Evolutionary conservation across 352 stramenopile genomes (phyloP).

Genomic region (Phytophthora palmivora): DNA sequence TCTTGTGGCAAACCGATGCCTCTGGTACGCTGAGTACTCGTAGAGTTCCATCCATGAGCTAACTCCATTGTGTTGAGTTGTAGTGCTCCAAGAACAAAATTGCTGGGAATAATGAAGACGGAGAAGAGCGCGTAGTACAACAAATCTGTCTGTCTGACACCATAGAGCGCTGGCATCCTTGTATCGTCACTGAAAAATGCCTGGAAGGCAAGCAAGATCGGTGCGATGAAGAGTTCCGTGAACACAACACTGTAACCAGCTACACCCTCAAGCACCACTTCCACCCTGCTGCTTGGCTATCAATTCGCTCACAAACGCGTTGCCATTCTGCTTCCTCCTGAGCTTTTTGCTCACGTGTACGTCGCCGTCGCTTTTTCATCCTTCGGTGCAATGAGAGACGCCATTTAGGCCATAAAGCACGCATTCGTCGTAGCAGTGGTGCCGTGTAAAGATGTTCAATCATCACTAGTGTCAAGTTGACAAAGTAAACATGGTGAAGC

Average conservation of each 20-base stretch:
- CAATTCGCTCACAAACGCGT: slow-evolving; percentile 95
- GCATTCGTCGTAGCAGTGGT: slow-evolving; percentile 82
- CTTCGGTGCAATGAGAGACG: slow-evolving; percentile 85
- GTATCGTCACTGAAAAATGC: slow-evolving; percentile 91
- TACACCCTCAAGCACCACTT: slow-evolving; percentile 93
- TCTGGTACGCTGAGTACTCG: slow-evolving; percentile 97
- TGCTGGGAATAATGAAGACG: slow-evolving; percentile 96
- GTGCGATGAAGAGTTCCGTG: slow-evolving; percentile 86
- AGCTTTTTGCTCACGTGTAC: slow-evolving; percentile 93
- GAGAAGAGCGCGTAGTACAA: slow-evolving; percentile 96
- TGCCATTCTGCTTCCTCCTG: slow-evolving; percentile 93
- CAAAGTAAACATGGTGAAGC: slow-evolving; percentile 95
- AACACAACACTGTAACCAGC: slow-evolving; percentile 93
- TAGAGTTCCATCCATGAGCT: slow-evolving; percentile 97
- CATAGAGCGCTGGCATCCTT: slow-evolving; percentile 93
- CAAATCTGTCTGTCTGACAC: slow-evolving; percentile 94
- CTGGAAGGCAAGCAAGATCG: slow-evolving; percentile 90
- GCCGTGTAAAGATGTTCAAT: slow-evolving; percentile 95
- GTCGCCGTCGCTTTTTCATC: slow-evolving; percentile 71
- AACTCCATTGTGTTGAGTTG: slow-evolving; percentile 97
- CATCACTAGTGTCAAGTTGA: slow-evolving; percentile 93
- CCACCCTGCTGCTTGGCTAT: slow-evolving; percentile 94
- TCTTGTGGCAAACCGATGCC: slow-evolving; percentile 95
- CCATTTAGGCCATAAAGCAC: slow-evolving; percentile 92
- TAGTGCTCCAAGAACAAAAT: slow-evolving; percentile 93